Percentiles rank a stretch among this genome's conserved stretches.
Evolutionary conservation across 2,329 filamentous ascomycete species (phyloP).

Genomic region (Paraphaeosphaeria minitans): DNA sequence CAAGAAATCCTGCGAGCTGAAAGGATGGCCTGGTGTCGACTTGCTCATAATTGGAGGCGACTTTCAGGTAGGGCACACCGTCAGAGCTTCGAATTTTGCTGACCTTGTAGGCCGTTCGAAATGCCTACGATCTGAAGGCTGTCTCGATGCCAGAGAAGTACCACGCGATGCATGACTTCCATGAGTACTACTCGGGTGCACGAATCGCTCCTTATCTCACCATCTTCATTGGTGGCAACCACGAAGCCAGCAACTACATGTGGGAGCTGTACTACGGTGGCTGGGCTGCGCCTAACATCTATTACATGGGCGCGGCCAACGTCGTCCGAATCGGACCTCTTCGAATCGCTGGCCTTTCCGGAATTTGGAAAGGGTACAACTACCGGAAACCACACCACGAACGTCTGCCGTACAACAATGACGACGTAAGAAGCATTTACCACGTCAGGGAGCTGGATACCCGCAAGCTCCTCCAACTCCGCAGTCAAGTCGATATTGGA

Average conservation of each 20-base stretch:
- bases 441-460: constrained; percentile 88
- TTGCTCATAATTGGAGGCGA: constrained; percentile 94
- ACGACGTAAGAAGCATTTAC: constrained; percentile 82
- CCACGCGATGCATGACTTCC: constrained; percentile 86
- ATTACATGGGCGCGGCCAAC: constrained; percentile 93
- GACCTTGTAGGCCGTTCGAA: constrained; percentile 73
- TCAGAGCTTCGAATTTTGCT: constrained; percentile 14
- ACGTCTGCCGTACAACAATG: constrained; percentile 78
- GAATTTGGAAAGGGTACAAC: constrained; percentile 93
- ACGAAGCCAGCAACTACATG: constrained; percentile 88
- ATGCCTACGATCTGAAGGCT: constrained; percentile 82
- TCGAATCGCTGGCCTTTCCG: constrained; percentile 86
- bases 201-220: constrained; percentile 84
- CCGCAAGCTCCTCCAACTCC: constrained; percentile 83
- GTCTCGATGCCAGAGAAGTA: constrained; percentile 92
- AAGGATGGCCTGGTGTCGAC: constrained; percentile 82
- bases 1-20: constrained; percentile 67
- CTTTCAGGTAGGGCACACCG: constrained; percentile 69
- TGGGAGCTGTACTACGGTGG: constrained; percentile 96
- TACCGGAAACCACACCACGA: constrained; percentile 85
- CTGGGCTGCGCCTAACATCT: constrained; percentile 96
- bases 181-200: constrained; percentile 85
- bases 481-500: constrained; percentile 88
- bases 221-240: constrained; percentile 91
- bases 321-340: constrained; percentile 82